Conservation (phyloP, 108 stramenopile genomes). For the Skeletonema potamos region DNA sequence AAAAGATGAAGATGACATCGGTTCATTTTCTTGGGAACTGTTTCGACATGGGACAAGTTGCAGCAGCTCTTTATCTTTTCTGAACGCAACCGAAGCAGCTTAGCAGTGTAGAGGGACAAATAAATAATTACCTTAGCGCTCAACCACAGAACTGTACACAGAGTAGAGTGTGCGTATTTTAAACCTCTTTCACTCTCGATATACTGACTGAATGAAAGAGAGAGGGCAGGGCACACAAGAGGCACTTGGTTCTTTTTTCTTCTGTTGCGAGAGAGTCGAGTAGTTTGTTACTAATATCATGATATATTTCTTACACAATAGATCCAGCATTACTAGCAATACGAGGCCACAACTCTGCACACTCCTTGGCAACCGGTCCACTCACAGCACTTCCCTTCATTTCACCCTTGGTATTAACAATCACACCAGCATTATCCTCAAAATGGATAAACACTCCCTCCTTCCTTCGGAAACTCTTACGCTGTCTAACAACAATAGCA, state of each 20-base stretch:
- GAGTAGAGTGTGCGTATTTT: too few relatives aligned
- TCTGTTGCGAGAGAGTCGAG: too few relatives aligned
- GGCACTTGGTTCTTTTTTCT: background rate
- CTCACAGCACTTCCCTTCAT: conserved; percentile 99
- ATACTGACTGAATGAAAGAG: too few relatives aligned
- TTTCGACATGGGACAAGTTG: too few relatives aligned
- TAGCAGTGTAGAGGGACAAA: too few relatives aligned
- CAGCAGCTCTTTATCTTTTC: too few relatives aligned
- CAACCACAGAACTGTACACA: too few relatives aligned
- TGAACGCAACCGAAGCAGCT: too few relatives aligned
- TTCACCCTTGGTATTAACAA: conserved; percentile 99
- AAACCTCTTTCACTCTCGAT: too few relatives aligned
- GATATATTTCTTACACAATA: conserved; percentile 82
- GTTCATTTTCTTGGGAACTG: background rate
- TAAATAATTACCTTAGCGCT: too few relatives aligned
- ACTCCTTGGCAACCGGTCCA: conserved; percentile 99
- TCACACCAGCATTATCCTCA: conserved; percentile 99
- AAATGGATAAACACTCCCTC: conserved; percentile 99
- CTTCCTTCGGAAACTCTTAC: conserved; percentile 99
- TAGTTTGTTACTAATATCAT: background rate
- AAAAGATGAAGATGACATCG: background rate
- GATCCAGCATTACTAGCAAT: conserved; percentile 98
- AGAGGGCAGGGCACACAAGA: too few relatives aligned
- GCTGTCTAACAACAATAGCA: conserved; percentile 96
- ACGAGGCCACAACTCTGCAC: conserved; percentile 99